A percentile compares a stretch with the other conserved stretches of the same genome.
These are phyloP conservation scores for Nepenthes alata DNA, from an alignment of 179 eudicot genomes.

Conservation along the genomic window DNA sequence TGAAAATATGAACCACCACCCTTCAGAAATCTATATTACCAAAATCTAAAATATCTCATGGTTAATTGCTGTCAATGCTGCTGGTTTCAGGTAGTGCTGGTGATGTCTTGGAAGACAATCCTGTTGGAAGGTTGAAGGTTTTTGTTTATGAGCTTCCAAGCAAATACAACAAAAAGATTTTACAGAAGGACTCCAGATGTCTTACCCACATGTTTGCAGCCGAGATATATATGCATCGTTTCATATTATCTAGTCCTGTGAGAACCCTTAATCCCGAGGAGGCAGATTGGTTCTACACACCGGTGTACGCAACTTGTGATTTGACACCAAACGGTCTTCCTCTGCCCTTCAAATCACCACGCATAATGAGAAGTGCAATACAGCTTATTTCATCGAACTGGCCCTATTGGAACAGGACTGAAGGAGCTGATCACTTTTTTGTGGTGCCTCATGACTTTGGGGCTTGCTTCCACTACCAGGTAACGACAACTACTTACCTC, in stretches of 20 bases:
- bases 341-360: slow-evolving; percentile 87
- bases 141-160: slow-evolving; percentile 92
- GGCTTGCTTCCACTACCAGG: slow-evolving; percentile 89
- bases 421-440: slow-evolving; percentile 94
- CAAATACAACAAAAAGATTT: slow-evolving; percentile 89
- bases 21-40: neutral
- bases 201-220: slow-evolving; percentile 97
- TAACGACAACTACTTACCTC: slow-evolving; percentile 13
- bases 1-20: no score
- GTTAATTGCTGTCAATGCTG: neutral
- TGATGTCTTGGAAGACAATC: slow-evolving; percentile 91
- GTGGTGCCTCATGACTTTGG: slow-evolving; percentile 87
- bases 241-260: slow-evolving; percentile 69
- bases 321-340: slow-evolving; percentile 91
- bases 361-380: slow-evolving; percentile 96
- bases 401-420: slow-evolving; percentile 96
- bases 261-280: slow-evolving; percentile 89
- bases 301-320: slow-evolving; percentile 83
- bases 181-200: slow-evolving; percentile 83
- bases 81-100: slow-evolving; percentile 70
- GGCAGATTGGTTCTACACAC: slow-evolving; percentile 97
- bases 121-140: slow-evolving; percentile 83
- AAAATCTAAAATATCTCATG: neutral
- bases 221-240: slow-evolving; percentile 86
- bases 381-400: slow-evolving; percentile 92